These are phyloP conservation scores for Stenocarpella maydis DNA, from an alignment of 2,329 filamentous ascomycete species.

Conservation along the genomic window DNA sequence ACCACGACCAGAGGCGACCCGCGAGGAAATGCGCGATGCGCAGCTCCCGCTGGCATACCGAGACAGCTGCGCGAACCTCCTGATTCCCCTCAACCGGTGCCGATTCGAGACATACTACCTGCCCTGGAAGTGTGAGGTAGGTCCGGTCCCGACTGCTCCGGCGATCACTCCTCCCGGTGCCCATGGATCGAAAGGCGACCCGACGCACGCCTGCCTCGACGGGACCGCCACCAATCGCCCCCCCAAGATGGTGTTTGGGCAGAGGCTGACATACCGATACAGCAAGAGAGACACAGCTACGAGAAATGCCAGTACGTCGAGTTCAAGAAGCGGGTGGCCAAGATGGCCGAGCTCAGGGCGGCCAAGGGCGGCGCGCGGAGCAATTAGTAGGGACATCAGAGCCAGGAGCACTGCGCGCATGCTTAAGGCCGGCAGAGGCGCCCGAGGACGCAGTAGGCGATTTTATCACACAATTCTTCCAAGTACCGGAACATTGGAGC, in stretches of 20 bases:
- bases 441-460: slow-evolving; percentile 16
- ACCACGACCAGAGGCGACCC: slow-evolving; percentile 70
- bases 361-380: slow-evolving; percentile 85
- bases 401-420: slow-evolving; percentile 38
- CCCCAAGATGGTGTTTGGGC: neutral
- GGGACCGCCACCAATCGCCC: neutral
- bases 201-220: neutral
- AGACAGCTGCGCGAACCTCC: slow-evolving; percentile 92
- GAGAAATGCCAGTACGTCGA: slow-evolving; percentile 99
- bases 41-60: slow-evolving; percentile 89
- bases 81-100: slow-evolving; percentile 96
- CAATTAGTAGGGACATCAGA: slow-evolving; percentile 63
- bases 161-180: neutral
- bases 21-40: slow-evolving; percentile 93
- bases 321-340: slow-evolving; percentile 97
- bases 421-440: slow-evolving; percentile 16
- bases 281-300: slow-evolving; percentile 97
- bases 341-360: slow-evolving; percentile 96
- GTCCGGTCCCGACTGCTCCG: slow-evolving; percentile 43
- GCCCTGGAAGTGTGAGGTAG: slow-evolving; percentile 97
- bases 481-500: neutral
- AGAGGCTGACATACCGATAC: slow-evolving; percentile 34
- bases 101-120: slow-evolving; percentile 91
- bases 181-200: neutral
- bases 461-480: neutral